A percentile compares a stretch with the other conserved stretches of the same genome.
Conservation (phyloP, 192 early-diverging fungal genomes). For the Spizellomyces punctatus region DNA sequence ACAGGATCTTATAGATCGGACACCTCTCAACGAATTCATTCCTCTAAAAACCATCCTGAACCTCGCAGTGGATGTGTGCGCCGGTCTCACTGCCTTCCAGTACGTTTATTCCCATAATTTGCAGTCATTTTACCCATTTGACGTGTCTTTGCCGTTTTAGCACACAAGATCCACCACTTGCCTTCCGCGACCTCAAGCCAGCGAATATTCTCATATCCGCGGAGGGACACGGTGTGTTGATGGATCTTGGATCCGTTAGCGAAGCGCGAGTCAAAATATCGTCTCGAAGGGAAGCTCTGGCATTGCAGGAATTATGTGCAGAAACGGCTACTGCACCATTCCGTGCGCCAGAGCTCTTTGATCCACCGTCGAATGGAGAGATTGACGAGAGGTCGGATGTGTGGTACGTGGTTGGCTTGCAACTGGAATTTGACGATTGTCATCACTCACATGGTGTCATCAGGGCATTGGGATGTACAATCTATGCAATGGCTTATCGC, state of each 20-base stretch:
- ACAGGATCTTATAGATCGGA: conserved; percentile 54
- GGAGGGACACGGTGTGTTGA: conserved; percentile 38
- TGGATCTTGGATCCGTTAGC: conserved; percentile 56
- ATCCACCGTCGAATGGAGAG: conserved; percentile 37
- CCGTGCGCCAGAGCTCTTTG: conserved; percentile 55
- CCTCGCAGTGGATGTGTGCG: conserved; percentile 44
- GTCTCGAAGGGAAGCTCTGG: conserved; percentile 45
- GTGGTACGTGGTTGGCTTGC: conserved; percentile 18
- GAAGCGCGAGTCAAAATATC: conserved; percentile 41
- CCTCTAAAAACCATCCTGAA: conserved; percentile 37
- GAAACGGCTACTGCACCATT: conserved; percentile 57
- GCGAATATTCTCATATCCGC: conserved; percentile 52
- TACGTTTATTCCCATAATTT: conserved; percentile 18
- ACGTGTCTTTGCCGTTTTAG: conserved; percentile 11
- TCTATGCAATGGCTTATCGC: conserved; percentile 51
- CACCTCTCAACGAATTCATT: conserved; percentile 30
- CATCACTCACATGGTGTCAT: neutral
- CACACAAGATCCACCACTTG: conserved; percentile 43
- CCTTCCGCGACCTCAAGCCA: conserved; percentile 56
- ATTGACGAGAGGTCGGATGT: conserved; percentile 48
- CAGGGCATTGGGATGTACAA: conserved; percentile 53
- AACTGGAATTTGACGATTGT: neutral
- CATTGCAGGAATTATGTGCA: conserved; percentile 49
- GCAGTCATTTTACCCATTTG: neutral
- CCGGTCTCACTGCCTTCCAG: conserved; percentile 53